Evolutionary conservation across 352 stramenopile species (phyloP).

Genomic region (Globisporangium alternatum): DNA sequence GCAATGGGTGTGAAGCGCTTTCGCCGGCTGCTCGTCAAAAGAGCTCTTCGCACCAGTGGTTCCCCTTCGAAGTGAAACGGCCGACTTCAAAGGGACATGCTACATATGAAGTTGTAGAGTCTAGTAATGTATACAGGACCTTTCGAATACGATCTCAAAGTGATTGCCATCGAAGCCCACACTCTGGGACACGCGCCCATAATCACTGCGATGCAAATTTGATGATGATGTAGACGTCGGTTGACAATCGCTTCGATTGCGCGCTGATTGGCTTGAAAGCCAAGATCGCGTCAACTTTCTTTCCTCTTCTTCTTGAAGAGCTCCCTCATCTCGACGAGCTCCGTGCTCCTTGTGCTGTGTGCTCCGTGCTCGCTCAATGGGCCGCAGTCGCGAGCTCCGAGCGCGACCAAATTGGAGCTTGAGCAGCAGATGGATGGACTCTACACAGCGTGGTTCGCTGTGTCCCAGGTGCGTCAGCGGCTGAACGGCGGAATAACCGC

Average conservation of each 20-base stretch:
- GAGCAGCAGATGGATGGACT: background rate
- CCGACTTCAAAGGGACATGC: background rate
- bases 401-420: background rate
- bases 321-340: background rate
- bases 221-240: background rate
- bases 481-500: background rate
- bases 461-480: background rate
- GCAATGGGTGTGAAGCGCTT: too few species aligned
- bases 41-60: too few species aligned
- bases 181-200: background rate
- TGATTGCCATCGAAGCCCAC: too few species aligned
- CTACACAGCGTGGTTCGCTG: background rate
- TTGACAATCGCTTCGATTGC: background rate
- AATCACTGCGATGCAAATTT: background rate
- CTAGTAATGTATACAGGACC: background rate
- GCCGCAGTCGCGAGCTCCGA: background rate
- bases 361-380: too few species aligned
- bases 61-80: background rate
- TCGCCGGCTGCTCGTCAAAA: too few species aligned
- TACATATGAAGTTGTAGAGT: background rate
- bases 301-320: too few species aligned
- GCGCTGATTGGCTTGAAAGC: background rate
- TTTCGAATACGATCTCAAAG: background rate
- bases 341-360: too few species aligned
- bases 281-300: slow-evolving; percentile 3